These are phyloP conservation scores for Coniella vitis DNA, from an alignment of 2,329 filamentous ascomycete genomes.

Conservation along the genomic window DNA sequence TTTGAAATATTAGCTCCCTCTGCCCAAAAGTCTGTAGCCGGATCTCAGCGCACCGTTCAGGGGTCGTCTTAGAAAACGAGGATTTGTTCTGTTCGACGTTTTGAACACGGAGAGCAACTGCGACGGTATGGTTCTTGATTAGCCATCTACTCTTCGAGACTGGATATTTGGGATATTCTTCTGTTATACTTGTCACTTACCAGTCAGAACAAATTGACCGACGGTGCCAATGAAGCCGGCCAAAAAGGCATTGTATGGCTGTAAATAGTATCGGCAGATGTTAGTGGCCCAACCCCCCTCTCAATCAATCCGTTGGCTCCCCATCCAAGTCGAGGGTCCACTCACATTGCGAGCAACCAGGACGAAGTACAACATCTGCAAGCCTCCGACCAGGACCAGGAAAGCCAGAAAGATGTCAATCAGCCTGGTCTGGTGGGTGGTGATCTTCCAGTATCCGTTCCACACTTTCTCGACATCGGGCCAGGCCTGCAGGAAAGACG, in stretches of 20 bases:
- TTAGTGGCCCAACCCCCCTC: slow-evolving; percentile 11
- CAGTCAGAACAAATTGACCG: slow-evolving; percentile 94
- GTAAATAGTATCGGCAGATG: slow-evolving; percentile 18
- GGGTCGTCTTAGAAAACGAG: slow-evolving; percentile 70
- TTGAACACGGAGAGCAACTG: slow-evolving; percentile 78
- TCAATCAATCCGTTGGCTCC: not conserved
- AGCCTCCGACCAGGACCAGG: slow-evolving; percentile 72
- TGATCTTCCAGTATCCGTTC: slow-evolving; percentile 73
- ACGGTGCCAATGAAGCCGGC: slow-evolving; percentile 92
- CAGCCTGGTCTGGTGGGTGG: slow-evolving; percentile 85
- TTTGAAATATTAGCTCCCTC: slow-evolving; percentile 2
- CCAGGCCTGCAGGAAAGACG: not conserved
- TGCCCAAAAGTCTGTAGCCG: slow-evolving; percentile 14
- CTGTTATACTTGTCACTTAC: too few relatives aligned
- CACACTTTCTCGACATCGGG: slow-evolving; percentile 36
- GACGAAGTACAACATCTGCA: slow-evolving; percentile 92
- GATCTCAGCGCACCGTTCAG: slow-evolving; percentile 58
- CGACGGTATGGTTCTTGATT: slow-evolving; percentile 1
- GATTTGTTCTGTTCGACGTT: slow-evolving; percentile 75
- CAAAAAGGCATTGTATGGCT: slow-evolving; percentile 99
- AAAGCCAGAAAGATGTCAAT: slow-evolving; percentile 89
- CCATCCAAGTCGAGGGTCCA: slow-evolving; percentile 21
- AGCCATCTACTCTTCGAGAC: not conserved
- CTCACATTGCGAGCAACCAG: slow-evolving; percentile 84
- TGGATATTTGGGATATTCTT: too few relatives aligned